Conservation (phyloP, 2,329 filamentous ascomycete genomes). For the Biscogniauxia sp. region DNA sequence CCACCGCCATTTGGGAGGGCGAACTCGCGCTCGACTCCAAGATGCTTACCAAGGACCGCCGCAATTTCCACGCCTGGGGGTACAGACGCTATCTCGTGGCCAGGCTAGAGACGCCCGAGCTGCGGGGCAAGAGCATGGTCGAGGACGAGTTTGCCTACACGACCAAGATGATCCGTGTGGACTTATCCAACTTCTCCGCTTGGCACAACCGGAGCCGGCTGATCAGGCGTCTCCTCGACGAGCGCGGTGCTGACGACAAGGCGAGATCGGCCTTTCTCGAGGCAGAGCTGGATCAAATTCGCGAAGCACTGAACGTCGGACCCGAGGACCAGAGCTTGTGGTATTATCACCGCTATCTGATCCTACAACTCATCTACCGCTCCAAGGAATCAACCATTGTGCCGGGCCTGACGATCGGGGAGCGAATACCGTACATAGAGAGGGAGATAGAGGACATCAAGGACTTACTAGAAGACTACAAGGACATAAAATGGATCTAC, state of each 20-base stretch:
- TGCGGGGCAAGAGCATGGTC: conserved; percentile 61
- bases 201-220: conserved; percentile 91
- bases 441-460: conserved; percentile 73
- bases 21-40: conserved; percentile 81
- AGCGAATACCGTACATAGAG: conserved; percentile 64
- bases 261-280: conserved; percentile 70
- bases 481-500: conserved; percentile 73
- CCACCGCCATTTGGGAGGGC: conserved; percentile 73
- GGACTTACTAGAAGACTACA: conserved; percentile 60
- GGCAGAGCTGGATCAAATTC: conserved; percentile 72
- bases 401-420: conserved; percentile 56
- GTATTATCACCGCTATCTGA: conserved; percentile 92
- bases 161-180: conserved; percentile 77
- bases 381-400: conserved; percentile 57
- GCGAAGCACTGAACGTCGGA: conserved; percentile 78
- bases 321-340: conserved; percentile 94
- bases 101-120: conserved; percentile 62
- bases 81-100: conserved; percentile 79
- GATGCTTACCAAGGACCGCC: conserved; percentile 81
- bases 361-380: conserved; percentile 62
- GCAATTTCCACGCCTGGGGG: conserved; percentile 97
- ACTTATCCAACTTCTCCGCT: conserved; percentile 93
- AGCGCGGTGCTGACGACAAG: conserved; percentile 62
- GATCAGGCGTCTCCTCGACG: conserved; percentile 71
- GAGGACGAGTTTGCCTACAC: conserved; percentile 88